Evolutionary conservation across 2,329 filamentous ascomycete species (phyloP), one percentile per base, ranked within the genome.

Genomic region (Clarireedia monteithiana): DNA sequence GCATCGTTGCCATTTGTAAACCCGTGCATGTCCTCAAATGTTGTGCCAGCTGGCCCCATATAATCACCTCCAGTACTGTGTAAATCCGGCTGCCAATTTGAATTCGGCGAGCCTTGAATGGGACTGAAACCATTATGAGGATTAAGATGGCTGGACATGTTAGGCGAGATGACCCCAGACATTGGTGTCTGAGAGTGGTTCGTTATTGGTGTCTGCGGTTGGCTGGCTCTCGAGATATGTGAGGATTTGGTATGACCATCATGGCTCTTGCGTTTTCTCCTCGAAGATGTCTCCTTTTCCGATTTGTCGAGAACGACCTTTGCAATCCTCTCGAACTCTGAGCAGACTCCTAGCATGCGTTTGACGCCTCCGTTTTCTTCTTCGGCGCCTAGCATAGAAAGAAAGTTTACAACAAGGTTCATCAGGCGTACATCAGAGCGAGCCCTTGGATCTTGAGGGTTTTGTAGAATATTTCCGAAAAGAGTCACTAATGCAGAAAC

Each of bases 241-340:
- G 58, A 38, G 23, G 56, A 48, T 59, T 64, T 65, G 27, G 58
- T 44, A 36, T 64, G 62, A 36, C 67, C 65, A 7, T 86, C 84
- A 46, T 82, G 76, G 59, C 80, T 84, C 78, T 95, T 96, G 59
- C 92, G 83, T 76, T 97, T 97, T 56, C 89, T 83, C 58, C 89
- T 83, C 5, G 65, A 65, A 1, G 66, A 66, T 15, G 58, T 63
- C n/a, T 97, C 92, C 66, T 87, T 90, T 68, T 97, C 92, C 0
- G 89, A 83, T 69, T 91, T 95, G 58, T 97, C 92, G 47, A 97
- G 84, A 7, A 96, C 90, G 3, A 91, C 84, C 67, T 86, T 89
- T 38, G 91, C 91, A 61, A 99, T 96, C 57, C 94, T 84, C 70
- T 96, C 91, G 64, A 99, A 99, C 67, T 99, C 94, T n/a, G 89